Percentiles rank a stretch among this genome's conserved stretches.
phyloP scores from a whole-genome alignment of 768 basidiomycete species.

The Neoboletus brunneissimus region DNA sequence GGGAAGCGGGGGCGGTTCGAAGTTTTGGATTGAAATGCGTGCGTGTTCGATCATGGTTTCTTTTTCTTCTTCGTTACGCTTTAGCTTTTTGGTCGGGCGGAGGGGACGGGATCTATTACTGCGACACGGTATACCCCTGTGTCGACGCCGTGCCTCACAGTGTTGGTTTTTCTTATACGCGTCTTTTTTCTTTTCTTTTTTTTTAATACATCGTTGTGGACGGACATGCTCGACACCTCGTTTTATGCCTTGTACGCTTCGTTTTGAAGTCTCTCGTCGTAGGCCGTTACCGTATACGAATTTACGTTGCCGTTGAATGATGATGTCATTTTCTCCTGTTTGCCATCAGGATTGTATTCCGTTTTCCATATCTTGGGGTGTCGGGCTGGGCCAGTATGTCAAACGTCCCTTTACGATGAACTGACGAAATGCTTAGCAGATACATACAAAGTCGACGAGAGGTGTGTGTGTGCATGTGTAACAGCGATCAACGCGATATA shows the following conservation, averaged over 20 bases:
- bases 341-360: too few relatives aligned
- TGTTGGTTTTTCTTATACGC: too few relatives aligned
- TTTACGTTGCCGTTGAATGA: background rate
- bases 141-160: background rate
- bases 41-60: too few relatives aligned
- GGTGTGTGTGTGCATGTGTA: background rate
- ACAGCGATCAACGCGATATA: background rate
- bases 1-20: slow-evolving; percentile 63
- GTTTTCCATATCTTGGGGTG: too few relatives aligned
- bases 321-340: background rate
- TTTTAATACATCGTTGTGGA: slow-evolving; percentile 4
- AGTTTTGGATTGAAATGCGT: slow-evolving; percentile 48
- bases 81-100: background rate
- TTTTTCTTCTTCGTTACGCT: too few relatives aligned
- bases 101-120: background rate
- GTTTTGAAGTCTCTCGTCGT: background rate
- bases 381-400: background rate
- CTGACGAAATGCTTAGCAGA: too few relatives aligned
- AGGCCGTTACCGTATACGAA: slow-evolving; percentile 25
- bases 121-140: background rate
- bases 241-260: background rate
- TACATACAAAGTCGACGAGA: too few relatives aligned
- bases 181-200: background rate
- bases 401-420: background rate
- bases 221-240: background rate